A percentile compares a stretch with the other conserved stretches of the same genome.
phyloP scores from a whole-genome alignment of 768 basidiomycete genomes.

The Trametes maxima region DNA sequence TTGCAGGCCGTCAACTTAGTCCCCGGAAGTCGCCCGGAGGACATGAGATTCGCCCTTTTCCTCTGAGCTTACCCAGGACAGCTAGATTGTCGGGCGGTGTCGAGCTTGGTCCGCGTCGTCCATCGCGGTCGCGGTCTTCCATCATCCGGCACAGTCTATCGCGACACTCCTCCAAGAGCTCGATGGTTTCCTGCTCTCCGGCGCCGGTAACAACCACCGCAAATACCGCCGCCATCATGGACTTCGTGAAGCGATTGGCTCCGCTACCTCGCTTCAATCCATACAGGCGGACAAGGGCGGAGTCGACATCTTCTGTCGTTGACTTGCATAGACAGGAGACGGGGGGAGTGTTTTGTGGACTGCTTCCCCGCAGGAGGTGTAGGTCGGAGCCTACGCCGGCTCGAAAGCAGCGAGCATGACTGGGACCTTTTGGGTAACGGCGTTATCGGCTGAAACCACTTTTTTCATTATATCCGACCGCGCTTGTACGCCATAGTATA shows the following conservation, averaged over 20 bases:
- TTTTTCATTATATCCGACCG: too few species aligned
- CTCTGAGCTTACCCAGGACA: neutral
- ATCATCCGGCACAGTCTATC: neutral
- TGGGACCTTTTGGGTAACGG: neutral
- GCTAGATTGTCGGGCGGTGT: neutral
- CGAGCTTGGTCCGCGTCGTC: neutral
- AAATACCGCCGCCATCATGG: neutral
- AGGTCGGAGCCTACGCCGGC: constrained; percentile 3
- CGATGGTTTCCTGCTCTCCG: neutral
- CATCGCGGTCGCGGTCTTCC: constrained; percentile 5
- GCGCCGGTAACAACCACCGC: neutral
- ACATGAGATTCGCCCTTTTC: too few species aligned
- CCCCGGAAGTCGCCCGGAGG: too few species aligned
- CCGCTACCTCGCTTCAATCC: constrained; percentile 35
- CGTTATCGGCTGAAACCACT: too few species aligned
- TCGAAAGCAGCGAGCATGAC: neutral
- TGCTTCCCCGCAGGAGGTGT: neutral
- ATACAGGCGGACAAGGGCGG: constrained; percentile 30
- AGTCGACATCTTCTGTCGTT: constrained; percentile 33
- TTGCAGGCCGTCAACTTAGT: too few species aligned
- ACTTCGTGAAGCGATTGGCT: constrained; percentile 15
- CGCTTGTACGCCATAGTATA: neutral
- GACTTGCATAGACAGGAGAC: constrained; percentile 3
- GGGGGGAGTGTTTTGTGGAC: neutral
- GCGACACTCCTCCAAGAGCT: neutral